Base-by-base conservation (phyloP, 495 filamentous ascomycete genomes). In the Monascus purpureus region DNA sequence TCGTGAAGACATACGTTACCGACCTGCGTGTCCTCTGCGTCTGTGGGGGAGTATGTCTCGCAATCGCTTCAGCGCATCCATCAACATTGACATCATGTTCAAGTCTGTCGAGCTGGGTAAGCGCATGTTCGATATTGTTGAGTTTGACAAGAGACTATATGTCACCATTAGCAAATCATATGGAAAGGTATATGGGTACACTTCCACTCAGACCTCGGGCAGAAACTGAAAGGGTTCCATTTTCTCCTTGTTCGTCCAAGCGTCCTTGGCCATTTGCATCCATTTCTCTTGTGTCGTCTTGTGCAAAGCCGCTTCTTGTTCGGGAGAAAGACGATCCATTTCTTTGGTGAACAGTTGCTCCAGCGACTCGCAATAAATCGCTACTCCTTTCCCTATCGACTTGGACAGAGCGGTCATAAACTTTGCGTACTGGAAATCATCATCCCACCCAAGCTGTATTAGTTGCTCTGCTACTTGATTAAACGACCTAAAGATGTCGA, bases 201-300 rank as follows among this genome's bases (percentile, higher is more conserved):
- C 13, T 7, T 16, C 4, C 18, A 29, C n/a, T 51, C 63, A 43
- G 57, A 92, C 86, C 78, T 93, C 80, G 2, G 85, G 81, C 39
- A 80, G 85, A 63, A 99, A 99, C 45, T 96, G 88, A 55, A 95
- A 99, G 3, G 92, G 92, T 44, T 99, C 90, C 13, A 93, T 78
- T 49, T 83, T 95, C 35, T 96, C 86, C 48, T 83, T 90, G 36
- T 77, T 82, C 32, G 72, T 79, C 82, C 85, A 93, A n/a, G 83
- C 82, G 47, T 93, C 88, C 52, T 92, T 93, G 1, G 92, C 92
- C 41, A 93, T 70, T 42, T 90, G 76, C 57, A 95, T 70, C 49
- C 82, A 82, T 46, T 80, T 85, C 47, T 95, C 85, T 51, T 93
- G 85, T n/a, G 82, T 69, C 14, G 83, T 82, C 53, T 85, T 82